Evolutionary conservation across 140 eudicot species (phyloP).

Genomic region (Senecio squalidus): DNA sequence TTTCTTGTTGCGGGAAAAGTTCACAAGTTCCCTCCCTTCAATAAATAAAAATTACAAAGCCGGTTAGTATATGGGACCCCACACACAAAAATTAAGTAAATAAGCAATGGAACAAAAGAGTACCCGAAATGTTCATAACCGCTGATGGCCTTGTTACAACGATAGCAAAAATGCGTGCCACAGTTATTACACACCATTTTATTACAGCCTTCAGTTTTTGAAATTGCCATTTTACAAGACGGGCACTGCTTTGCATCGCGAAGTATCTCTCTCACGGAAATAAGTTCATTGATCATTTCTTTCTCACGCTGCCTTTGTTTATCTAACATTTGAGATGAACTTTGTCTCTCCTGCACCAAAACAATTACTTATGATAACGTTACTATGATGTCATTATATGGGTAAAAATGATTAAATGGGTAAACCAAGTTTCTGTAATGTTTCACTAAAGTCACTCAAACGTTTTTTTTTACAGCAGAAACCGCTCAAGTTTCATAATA

Average conservation of each 20-base stretch:
- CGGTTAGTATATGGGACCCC: background rate
- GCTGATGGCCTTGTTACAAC: constrained; percentile 55
- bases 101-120: background rate
- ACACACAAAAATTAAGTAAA: background rate
- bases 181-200: constrained; percentile 71
- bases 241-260: constrained; percentile 84
- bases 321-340: constrained; percentile 37
- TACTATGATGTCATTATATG: too few species aligned
- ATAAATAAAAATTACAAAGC: background rate
- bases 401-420: background rate
- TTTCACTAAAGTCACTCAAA: too few species aligned
- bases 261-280: constrained; percentile 51
- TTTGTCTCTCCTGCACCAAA: constrained; percentile 50
- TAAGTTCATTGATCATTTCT: constrained; percentile 68
- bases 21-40: constrained; percentile 62
- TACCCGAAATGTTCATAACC: constrained; percentile 92
- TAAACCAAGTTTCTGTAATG: background rate
- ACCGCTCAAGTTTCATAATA: background rate
- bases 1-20: constrained; percentile 59
- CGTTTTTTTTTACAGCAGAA: too few species aligned
- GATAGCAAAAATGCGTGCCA: constrained; percentile 69
- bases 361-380: too few species aligned
- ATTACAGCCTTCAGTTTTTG: constrained; percentile 82
- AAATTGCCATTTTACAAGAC: constrained; percentile 81
- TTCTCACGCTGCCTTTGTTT: constrained; percentile 47